Evolutionary conservation across 1,284 basidiomycete species (phyloP).

Genomic region (Sanghuangporus baumii): DNA sequence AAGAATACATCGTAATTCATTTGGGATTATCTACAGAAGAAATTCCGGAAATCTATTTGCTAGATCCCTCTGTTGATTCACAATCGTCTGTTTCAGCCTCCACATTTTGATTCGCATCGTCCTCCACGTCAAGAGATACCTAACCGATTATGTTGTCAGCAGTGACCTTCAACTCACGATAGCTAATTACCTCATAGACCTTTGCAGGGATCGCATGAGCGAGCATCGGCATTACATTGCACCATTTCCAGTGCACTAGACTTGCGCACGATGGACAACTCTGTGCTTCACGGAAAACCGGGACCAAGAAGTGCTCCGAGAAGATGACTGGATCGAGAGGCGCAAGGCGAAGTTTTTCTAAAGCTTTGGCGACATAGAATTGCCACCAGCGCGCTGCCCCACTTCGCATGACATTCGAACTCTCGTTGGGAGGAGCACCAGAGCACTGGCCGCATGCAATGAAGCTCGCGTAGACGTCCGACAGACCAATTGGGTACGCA

Average conservation of each 20-base stretch:
- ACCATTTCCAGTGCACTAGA: constrained; percentile 6
- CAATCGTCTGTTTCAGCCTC: not conserved
- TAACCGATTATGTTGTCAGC: not conserved
- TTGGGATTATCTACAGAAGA: no score
- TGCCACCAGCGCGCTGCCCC: constrained; percentile 6
- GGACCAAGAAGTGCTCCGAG: not conserved
- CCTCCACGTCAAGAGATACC: not conserved
- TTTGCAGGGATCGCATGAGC: not conserved
- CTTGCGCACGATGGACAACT: not conserved
- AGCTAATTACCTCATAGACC: not conserved
- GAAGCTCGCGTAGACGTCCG: constrained; percentile 4
- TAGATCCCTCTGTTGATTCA: no score
- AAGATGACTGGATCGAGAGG: not conserved
- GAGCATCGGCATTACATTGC: constrained; percentile 1
- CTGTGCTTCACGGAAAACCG: constrained; percentile 2
- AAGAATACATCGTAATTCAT: no score
- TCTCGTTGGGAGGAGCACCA: not conserved
- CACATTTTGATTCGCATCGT: not conserved
- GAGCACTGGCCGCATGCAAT: not conserved
- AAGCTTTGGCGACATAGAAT: not conserved
- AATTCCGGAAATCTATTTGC: no score
- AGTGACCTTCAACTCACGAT: not conserved
- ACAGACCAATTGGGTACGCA: not conserved
- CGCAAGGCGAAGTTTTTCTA: not conserved
- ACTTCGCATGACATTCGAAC: not conserved